phyloP scores from a whole-genome alignment of 2,329 filamentous ascomycete species.

The Didymella arachidicola region DNA sequence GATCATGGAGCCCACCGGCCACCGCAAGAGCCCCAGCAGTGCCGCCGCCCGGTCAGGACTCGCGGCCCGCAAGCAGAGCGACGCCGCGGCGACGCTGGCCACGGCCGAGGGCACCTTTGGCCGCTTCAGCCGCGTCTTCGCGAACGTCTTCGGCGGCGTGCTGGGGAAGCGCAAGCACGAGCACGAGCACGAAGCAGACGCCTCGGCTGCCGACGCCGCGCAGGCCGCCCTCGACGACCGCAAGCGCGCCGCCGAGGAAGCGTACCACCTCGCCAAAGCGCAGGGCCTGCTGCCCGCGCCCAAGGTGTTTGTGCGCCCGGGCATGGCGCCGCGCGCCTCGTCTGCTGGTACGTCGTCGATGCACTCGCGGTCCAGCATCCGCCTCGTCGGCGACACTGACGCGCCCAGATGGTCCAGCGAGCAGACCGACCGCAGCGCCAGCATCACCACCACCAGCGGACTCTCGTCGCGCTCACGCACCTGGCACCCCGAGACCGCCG shows the following conservation, averaged over 20 bases:
- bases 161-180: conserved; percentile 45
- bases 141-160: conserved; percentile 35
- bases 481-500: neutral
- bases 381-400: neutral
- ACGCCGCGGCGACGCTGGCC: conserved; percentile 11
- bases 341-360: conserved; percentile 11
- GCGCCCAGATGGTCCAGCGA: neutral
- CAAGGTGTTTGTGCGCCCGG: conserved; percentile 44
- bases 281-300: conserved; percentile 44
- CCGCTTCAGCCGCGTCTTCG: conserved; percentile 40
- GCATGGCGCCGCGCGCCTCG: conserved; percentile 20
- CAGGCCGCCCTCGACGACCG: conserved; percentile 34
- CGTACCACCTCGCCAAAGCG: conserved; percentile 44
- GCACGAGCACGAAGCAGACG: conserved; percentile 30
- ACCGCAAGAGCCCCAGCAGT: neutral
- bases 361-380: neutral
- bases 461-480: neutral
- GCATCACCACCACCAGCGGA: neutral
- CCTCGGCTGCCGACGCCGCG: conserved; percentile 4
- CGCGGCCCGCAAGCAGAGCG: conserved; percentile 2
- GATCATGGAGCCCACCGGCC: conserved; percentile 3
- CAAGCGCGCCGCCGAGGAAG: conserved; percentile 41
- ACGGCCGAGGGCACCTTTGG: conserved; percentile 36
- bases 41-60: too few species aligned
- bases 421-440: neutral